Evolutionary conservation across 139 green algal species (phyloP).

Genomic region (Chlorella sorokiniana): DNA sequence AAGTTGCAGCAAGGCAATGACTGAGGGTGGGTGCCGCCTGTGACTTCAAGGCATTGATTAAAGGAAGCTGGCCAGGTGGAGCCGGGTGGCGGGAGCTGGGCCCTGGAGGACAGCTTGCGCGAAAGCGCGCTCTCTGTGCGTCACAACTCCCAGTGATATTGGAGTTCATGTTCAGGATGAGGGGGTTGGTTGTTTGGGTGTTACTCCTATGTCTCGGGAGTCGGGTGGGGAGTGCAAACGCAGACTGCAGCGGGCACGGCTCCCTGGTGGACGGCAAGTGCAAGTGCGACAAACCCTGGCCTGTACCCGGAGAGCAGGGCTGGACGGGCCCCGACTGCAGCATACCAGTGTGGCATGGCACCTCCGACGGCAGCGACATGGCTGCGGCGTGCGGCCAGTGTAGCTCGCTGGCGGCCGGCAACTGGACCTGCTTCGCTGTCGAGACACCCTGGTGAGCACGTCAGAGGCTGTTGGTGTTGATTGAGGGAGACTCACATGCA

Average conservation of each 20-base stretch:
- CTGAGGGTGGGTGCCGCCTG: too few species aligned
- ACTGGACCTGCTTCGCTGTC: constrained; percentile 50
- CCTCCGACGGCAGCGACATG: constrained; percentile 3
- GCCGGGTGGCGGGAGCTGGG: not conserved
- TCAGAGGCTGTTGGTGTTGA: not conserved
- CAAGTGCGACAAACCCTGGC: constrained; percentile 31
- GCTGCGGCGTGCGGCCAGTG: constrained; percentile 31
- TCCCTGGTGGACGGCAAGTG: constrained; percentile 10
- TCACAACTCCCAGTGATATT: too few species aligned
- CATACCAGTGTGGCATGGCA: constrained; percentile 22
- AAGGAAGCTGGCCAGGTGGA: not conserved
- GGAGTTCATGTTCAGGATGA: too few species aligned
- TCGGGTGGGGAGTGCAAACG: too few species aligned
- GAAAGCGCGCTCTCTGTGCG: too few species aligned
- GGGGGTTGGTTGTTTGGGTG: too few species aligned
- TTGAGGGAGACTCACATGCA: not conserved
- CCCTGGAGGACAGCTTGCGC: too few species aligned
- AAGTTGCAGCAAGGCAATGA: constrained; percentile 9
- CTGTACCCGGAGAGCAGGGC: not conserved
- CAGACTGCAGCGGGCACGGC: constrained; percentile 5
- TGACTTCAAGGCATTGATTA: not conserved
- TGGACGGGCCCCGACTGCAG: constrained; percentile 29
- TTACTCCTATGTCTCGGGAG: not conserved
- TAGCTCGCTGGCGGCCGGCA: constrained; percentile 21
- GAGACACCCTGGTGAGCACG: constrained; percentile 9